Evolutionary conservation across 1,139 yeast genomes (phyloP).

Genomic region (Hyphopichia burtonii): DNA sequence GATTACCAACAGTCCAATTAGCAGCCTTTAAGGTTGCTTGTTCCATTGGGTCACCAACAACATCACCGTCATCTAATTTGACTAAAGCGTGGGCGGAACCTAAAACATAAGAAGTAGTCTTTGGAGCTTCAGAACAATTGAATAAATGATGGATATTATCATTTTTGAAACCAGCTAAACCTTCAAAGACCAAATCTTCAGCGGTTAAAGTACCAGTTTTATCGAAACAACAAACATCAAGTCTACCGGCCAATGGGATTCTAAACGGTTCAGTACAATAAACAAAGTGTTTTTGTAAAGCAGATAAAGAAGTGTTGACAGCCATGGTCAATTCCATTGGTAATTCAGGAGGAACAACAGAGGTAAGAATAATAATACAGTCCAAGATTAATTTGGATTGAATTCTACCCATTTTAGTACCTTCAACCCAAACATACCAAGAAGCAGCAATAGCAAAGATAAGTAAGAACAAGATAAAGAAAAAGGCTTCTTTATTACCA

Average conservation of each 20-base stretch:
- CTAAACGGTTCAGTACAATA: conserved; percentile 99
- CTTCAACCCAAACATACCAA: conserved; percentile 98
- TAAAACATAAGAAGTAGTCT: conserved; percentile 66
- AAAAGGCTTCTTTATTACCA: conserved; percentile 91
- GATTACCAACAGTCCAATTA: conserved; percentile 77
- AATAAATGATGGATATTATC: conserved; percentile 57
- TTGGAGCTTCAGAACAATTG: conserved; percentile 59
- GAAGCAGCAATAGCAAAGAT: conserved; percentile 94
- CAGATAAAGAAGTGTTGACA: conserved; percentile 85
- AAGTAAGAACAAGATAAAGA: conserved; percentile 85
- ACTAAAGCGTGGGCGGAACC: conserved; percentile 98
- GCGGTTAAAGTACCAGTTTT: conserved; percentile 98
- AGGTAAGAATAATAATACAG: conserved; percentile 92
- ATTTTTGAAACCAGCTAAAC: conserved; percentile 78
- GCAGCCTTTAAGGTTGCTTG: conserved; percentile 90
- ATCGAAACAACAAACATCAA: conserved; percentile 97
- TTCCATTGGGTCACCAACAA: conserved; percentile 99
- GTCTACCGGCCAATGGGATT: conserved; percentile 96
- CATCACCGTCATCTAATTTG: conserved; percentile 89
- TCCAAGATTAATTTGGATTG: conserved; percentile 91
- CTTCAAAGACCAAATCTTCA: conserved; percentile 94
- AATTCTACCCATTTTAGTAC: conserved; percentile 91
- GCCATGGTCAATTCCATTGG: conserved; percentile 99
- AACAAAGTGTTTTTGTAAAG: conserved; percentile 81
- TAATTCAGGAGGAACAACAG: conserved; percentile 98